Evolutionary conservation across 2,329 filamentous ascomycete genomes (phyloP).

Genomic region (Paecilomyces sp.): DNA sequence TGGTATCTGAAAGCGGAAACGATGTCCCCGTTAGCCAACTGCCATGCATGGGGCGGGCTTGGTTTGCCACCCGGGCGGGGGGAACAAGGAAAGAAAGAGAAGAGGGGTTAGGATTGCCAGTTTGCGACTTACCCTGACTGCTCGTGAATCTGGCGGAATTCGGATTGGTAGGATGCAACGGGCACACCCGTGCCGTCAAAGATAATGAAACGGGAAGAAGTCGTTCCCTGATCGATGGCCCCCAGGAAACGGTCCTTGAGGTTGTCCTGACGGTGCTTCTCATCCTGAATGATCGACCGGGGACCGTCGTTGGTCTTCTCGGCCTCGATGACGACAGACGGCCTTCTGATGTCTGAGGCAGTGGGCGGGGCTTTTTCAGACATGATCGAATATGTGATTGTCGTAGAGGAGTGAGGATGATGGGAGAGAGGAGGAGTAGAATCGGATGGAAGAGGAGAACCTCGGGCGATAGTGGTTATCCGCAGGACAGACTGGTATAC

Average conservation of each 20-base stretch:
- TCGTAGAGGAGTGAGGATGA: neutral
- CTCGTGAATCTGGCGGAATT: conserved; percentile 79
- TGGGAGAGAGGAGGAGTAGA: neutral
- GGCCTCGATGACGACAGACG: conserved; percentile 18
- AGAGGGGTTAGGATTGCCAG: neutral
- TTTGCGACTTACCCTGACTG: conserved; percentile 63
- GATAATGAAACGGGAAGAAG: conserved; percentile 81
- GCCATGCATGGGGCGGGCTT: neutral
- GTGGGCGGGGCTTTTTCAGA: neutral
- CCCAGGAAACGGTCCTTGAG: conserved; percentile 58
- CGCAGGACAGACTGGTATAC: too few species aligned
- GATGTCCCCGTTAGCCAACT: neutral
- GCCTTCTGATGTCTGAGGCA: conserved; percentile 10
- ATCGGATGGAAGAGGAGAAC: too few species aligned
- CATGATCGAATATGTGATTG: neutral
- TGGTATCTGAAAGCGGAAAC: conserved; percentile 59
- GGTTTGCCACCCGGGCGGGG: too few species aligned
- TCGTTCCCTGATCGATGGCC: conserved; percentile 86
- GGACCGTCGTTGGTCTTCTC: conserved; percentile 25
- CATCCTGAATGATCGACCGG: conserved; percentile 28
- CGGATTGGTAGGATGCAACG: conserved; percentile 75
- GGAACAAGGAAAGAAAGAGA: neutral
- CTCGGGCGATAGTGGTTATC: too few species aligned
- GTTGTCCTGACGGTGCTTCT: conserved; percentile 20
- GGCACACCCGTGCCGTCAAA: conserved; percentile 74